Conservation (phyloP, 129 eudicot genomes). For the Ambrosia trifida region DNA sequence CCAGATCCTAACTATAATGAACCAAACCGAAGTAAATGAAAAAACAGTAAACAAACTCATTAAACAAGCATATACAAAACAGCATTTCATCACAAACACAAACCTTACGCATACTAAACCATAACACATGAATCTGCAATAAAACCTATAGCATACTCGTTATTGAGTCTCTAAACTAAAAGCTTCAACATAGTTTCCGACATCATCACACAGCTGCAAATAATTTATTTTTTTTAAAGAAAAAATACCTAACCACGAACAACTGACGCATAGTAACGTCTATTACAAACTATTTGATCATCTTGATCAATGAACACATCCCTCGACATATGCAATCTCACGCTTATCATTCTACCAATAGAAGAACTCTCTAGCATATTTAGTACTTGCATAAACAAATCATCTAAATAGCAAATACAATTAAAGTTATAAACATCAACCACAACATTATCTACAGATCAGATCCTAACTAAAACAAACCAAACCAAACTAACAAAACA, state of each 20-base stretch:
- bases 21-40: neutral
- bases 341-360: neutral
- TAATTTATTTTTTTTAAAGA: no score
- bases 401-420: slow-evolving; percentile 10
- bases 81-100: slow-evolving; percentile 6
- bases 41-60: neutral
- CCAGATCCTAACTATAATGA: no score
- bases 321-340: neutral
- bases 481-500: neutral
- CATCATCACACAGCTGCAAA: no score
- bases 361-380: slow-evolving; percentile 1
- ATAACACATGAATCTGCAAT: neutral
- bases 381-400: slow-evolving; percentile 7
- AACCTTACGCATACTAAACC: slow-evolving; percentile 6
- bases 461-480: no score
- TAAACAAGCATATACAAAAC: neutral
- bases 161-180: no score
- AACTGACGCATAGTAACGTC: neutral
- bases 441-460: no score
- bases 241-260: no score
- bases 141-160: neutral
- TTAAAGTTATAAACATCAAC: slow-evolving; percentile 3
- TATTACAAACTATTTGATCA: slow-evolving; percentile 13
- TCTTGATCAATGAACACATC: neutral
- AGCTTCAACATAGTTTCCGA: no score